Evolutionary conservation across 805 yeast species (phyloP), one percentile per base, ranked within the genome.

Genomic region (Metschnikowia arizonensis): DNA sequence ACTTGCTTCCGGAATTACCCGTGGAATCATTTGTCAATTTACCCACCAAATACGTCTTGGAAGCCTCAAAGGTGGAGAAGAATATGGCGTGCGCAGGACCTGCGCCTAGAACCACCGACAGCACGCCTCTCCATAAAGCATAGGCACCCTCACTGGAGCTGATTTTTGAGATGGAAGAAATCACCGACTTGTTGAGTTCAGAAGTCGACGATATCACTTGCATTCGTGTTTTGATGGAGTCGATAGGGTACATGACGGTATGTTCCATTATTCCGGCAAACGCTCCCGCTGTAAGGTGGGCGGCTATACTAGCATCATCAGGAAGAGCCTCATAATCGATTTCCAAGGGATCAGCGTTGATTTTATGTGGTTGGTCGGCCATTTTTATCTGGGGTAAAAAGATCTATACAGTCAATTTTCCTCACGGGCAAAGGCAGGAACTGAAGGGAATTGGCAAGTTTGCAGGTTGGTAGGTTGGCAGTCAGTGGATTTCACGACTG

Each of bases 251-350:
- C 97, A 91, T 88, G 36, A 91, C 88, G 1, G 96, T 82, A 66
- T 91, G 99, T 63, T 91, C 99, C 97, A 91, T 88, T 46, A 93
- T 88, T 23, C 99, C 99, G n/a, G 99, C 98, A 68, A 89, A 87
- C 0, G 97, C 98, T 9, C 99, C 99, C 1, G 98, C 98, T 10
- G 80, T 61, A 49, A 91, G 74, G 61, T 90, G 95, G 3, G 95
- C 87, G 4, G 80, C 61, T 44, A 93, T 68, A 1, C 97, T 82
- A 9, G 97, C 89, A 57, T 82, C 81, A 29, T 82, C 86, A 1
- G 98, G 98, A 24, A 91, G 74, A 5, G 97, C 82, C 65, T 91
- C 99, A 65, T 91, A 91, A 61, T 91, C 99, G 30, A 83, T 74
- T 59, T 83, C 88, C 31, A 65, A 55, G n/a, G 65, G 58, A 28